Percentiles rank a stretch among this genome's conserved stretches.
Conservation (phyloP, 805 yeast genomes). For the Candida qinlingensis region DNA sequence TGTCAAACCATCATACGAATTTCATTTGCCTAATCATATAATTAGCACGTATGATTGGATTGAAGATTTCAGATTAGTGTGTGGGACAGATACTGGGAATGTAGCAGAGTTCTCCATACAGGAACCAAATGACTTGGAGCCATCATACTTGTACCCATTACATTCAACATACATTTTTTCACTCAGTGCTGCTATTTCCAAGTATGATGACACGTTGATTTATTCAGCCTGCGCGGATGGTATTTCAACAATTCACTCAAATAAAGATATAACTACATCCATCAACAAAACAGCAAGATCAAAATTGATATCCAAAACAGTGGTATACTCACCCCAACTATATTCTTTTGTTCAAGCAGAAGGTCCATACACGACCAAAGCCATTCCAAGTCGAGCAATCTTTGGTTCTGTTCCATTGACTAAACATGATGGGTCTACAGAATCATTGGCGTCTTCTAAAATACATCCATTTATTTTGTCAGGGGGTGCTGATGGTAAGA, state of each 20-base stretch:
- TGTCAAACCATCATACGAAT: slow-evolving; percentile 23
- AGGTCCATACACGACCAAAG: slow-evolving; percentile 33
- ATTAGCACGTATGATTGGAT: slow-evolving; percentile 48
- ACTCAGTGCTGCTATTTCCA: slow-evolving; percentile 30
- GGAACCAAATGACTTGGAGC: slow-evolving; percentile 16
- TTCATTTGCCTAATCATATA: slow-evolving; percentile 22
- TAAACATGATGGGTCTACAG: slow-evolving; percentile 36
- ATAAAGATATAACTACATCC: slow-evolving; percentile 26
- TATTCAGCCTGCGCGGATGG: slow-evolving; percentile 40
- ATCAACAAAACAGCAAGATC: slow-evolving; percentile 26
- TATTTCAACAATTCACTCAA: slow-evolving; percentile 30
- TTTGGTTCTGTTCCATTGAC: slow-evolving; percentile 31
- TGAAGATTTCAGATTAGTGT: slow-evolving; percentile 35
- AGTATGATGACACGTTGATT: slow-evolving; percentile 28
- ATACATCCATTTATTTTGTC: slow-evolving; percentile 42
- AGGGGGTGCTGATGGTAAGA: slow-evolving; percentile 47
- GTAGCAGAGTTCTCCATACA: slow-evolving; percentile 49
- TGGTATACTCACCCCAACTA: slow-evolving; percentile 28
- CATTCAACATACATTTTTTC: slow-evolving; percentile 34
- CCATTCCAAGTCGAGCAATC: slow-evolving; percentile 32
- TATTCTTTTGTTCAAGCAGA: slow-evolving; percentile 37
- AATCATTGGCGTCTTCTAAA: slow-evolving; percentile 34
- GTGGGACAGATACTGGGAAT: slow-evolving; percentile 56
- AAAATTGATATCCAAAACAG: slow-evolving; percentile 27
- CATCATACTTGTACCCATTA: slow-evolving; percentile 34